Percentiles rank a stretch among this genome's conserved stretches.
phyloP scores from a whole-genome alignment of 148 eudicot genomes.

The Spergularia marina region DNA sequence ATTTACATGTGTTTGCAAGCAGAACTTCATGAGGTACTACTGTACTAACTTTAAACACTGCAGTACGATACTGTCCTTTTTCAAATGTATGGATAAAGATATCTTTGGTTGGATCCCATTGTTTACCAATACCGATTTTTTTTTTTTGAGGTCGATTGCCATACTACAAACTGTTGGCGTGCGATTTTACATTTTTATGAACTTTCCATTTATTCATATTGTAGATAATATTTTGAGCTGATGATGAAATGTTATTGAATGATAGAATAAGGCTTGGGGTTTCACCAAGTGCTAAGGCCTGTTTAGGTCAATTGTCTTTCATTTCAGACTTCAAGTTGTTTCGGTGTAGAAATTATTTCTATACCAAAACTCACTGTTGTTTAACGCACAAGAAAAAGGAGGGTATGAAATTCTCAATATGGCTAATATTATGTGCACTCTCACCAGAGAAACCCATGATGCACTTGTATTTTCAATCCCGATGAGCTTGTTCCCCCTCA shows the following conservation, averaged over 20 bases:
- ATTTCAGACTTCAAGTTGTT: background rate
- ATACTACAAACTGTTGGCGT: background rate
- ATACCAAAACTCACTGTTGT: background rate
- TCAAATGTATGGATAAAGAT: background rate
- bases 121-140: background rate
- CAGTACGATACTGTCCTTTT: background rate
- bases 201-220: background rate
- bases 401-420: no score
- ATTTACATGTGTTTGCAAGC: background rate
- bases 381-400: no score
- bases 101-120: background rate
- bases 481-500: no score
- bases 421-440: no score
- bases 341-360: background rate
- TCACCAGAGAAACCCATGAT: no score
- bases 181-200: background rate
- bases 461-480: no score
- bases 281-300: background rate
- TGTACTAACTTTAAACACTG: background rate
- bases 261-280: background rate
- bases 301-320: background rate
- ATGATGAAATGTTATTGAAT: background rate
- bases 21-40: conserved; percentile 20
- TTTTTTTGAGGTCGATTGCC: no score
- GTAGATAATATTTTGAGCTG: background rate